Evolutionary conservation across 2,329 filamentous ascomycete genomes (phyloP).

Genomic region (Lachnellula suecica): DNA sequence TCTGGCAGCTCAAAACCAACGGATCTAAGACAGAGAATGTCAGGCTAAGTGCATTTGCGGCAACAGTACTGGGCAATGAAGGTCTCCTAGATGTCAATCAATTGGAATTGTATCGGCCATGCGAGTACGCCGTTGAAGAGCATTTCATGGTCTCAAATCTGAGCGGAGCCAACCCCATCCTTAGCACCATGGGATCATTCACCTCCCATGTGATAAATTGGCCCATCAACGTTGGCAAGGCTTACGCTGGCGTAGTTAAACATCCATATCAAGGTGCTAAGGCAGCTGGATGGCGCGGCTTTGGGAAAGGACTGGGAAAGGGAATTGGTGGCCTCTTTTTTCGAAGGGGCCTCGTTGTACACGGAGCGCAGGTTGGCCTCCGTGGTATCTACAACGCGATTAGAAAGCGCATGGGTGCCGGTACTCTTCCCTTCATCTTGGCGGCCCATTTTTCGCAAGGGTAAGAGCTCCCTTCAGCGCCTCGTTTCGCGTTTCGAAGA

Average conservation of each 20-base stretch:
- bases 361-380: constrained; percentile 21
- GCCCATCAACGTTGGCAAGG: constrained; percentile 17
- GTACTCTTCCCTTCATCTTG: constrained; percentile 30
- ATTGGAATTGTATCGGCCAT: constrained; percentile 14
- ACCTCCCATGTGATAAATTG: constrained; percentile 13
- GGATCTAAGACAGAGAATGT: constrained; percentile 32
- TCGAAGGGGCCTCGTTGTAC: constrained; percentile 12
- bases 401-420: constrained; percentile 22
- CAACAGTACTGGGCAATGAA: constrained; percentile 44
- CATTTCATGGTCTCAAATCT: constrained; percentile 13
- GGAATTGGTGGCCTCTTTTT: constrained; percentile 14
- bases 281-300: constrained; percentile 10
- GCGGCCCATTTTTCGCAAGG: constrained; percentile 28
- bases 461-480: no score
- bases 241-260: constrained; percentile 12
- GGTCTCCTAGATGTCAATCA: constrained; percentile 3
- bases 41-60: constrained; percentile 68
- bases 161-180: constrained; percentile 16
- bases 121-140: constrained; percentile 15
- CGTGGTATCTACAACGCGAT: constrained; percentile 26
- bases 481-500: no score
- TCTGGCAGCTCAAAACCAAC: constrained; percentile 69
- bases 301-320: constrained; percentile 17
- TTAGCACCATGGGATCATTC: constrained; percentile 18
- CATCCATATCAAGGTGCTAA: constrained; percentile 17